Evolutionary conservation across 2,329 filamentous ascomycete genomes (phyloP), one percentile per base, ranked within the genome.

Genomic region (Penicillium sp.): DNA sequence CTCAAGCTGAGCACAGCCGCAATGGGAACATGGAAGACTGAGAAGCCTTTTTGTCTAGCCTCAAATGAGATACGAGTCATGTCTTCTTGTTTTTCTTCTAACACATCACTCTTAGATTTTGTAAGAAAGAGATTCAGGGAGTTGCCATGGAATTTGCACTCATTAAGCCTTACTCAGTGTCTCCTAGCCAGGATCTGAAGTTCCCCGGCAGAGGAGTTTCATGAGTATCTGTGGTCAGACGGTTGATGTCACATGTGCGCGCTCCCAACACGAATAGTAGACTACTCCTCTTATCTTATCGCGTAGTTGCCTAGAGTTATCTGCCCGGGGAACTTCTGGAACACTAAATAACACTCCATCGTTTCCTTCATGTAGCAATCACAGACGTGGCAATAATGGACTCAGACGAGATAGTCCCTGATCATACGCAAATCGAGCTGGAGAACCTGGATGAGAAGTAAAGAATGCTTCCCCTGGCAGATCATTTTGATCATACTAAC

Each of bases 381-480:
- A 32, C 8, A 32, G 11, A 32, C 3, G 29, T 32, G 29, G 11
- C 29, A 32, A 11, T 32, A 11, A 67, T 67, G 65, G 63, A 66
- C 52, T 59, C 56, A 3, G 63, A 66, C 29, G 57, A 60, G 37
- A 44, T 59, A 6, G 37, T 60, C 38, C 58, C 55, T 13, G 50
- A 51, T 13, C 5, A 38, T n/a, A 11, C 39, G 13, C 50, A 50
- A n/a, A 35, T 46, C 25, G 45, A 35, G n/a, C 48, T 58, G 36
- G 63, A 65, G 36, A 53, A 67, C 34, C 43, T 66, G 8, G 63
- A 67, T 46, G 60, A 61, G 52, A 67, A 66, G 63, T 66, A 51
- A 11, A 11, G 7, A 7, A 32, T 11, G 7, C 8, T 12, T 36
- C 6, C 55, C 24, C 2, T 12, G 9, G 13, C 37, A 11, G 11